These are phyloP conservation scores for Aphanomyces euteiches DNA, from an alignment of 352 stramenopile genomes.

Conservation along the genomic window DNA sequence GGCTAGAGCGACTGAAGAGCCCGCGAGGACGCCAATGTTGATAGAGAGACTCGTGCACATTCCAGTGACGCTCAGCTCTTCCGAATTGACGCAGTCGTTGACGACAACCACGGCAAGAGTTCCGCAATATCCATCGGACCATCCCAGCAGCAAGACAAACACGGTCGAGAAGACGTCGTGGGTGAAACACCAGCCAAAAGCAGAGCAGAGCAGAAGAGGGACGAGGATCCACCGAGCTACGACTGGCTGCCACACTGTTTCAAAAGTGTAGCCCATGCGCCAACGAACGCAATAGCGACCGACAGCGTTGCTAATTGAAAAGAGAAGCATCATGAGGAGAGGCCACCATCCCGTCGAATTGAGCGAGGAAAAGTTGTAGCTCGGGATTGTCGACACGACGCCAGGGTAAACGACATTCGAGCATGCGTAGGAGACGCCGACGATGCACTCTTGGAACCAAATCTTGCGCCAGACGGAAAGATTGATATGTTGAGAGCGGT, in stretches of 20 bases:
- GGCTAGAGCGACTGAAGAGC: neutral
- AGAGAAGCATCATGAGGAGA: too few relatives aligned
- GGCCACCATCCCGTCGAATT: too few relatives aligned
- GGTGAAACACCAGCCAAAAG: neutral
- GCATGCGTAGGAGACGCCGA: too few relatives aligned
- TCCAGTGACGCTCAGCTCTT: constrained; percentile 1
- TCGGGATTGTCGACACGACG: too few relatives aligned
- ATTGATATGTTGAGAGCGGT: too few relatives aligned
- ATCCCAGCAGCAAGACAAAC: neutral
- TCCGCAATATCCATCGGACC: constrained; percentile 9
- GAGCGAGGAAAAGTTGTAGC: too few relatives aligned
- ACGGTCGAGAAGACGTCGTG: neutral
- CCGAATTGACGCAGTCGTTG: constrained; percentile 7
- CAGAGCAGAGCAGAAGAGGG: neutral
- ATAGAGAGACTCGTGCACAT: constrained; percentile 8
- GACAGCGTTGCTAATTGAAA: too few relatives aligned
- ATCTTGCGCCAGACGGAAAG: too few relatives aligned
- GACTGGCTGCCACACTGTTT: constrained; percentile 1
- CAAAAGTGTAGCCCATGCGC: too few relatives aligned
- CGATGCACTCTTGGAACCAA: too few relatives aligned
- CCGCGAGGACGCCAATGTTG: constrained; percentile 7
- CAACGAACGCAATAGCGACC: too few relatives aligned
- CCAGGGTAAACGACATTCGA: too few relatives aligned
- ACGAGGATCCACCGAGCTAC: neutral
- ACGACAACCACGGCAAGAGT: neutral